These are phyloP conservation scores for Aspergillus unguis DNA, from an alignment of 2,329 filamentous ascomycete genomes.

Conservation along the genomic window DNA sequence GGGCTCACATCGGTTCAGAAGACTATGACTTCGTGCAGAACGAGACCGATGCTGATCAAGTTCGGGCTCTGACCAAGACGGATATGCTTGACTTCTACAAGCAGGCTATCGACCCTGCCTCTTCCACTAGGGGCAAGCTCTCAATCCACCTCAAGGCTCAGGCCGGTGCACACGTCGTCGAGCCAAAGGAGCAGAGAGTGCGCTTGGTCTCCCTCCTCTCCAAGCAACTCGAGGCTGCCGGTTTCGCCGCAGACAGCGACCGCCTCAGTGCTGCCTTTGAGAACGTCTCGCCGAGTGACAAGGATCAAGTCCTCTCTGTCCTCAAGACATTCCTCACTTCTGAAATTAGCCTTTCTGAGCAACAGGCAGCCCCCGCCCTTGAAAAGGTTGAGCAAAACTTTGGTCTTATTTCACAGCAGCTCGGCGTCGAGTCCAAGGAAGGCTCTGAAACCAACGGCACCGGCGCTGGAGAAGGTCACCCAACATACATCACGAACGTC, in stretches of 20 bases:
- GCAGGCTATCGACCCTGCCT: conserved; percentile 70
- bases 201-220: conserved; percentile 43
- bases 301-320: conserved; percentile 49
- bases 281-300: conserved; percentile 45
- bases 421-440: conserved; percentile 42
- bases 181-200: conserved; percentile 44
- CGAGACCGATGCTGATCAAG: conserved; percentile 70
- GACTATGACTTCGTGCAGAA: conserved; percentile 86
- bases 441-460: conserved; percentile 32
- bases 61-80: conserved; percentile 71
- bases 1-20: conserved; percentile 79
- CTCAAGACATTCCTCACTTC: conserved; percentile 52
- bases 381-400: conserved; percentile 51
- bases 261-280: conserved; percentile 46
- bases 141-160: conserved; percentile 81
- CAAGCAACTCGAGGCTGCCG: conserved; percentile 48
- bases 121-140: conserved; percentile 72
- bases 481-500: conserved; percentile 69
- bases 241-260: conserved; percentile 42
- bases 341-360: conserved; percentile 48
- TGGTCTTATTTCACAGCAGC: conserved; percentile 41
- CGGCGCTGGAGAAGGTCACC: conserved; percentile 29
- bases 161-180: conserved; percentile 46
- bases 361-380: conserved; percentile 49
- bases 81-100: conserved; percentile 79